Evolutionary conservation across 2,329 filamentous ascomycete species (phyloP).

Genomic region (Aulographum hederae): DNA sequence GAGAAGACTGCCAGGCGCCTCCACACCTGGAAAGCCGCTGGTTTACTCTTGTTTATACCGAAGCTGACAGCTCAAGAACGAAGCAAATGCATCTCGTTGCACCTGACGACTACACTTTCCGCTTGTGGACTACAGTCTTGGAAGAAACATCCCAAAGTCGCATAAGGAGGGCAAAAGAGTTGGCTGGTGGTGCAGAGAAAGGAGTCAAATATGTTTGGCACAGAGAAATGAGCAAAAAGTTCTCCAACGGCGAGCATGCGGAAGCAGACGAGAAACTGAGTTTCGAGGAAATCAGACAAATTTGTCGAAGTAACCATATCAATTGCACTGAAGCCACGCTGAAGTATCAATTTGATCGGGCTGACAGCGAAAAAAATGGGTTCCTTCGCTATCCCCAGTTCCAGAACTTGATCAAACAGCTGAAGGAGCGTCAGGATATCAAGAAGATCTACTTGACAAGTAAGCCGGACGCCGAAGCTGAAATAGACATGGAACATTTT

Average conservation of each 20-base stretch:
- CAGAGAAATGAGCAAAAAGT: slow-evolving; percentile 58
- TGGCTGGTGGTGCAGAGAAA: slow-evolving; percentile 59
- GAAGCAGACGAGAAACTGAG: slow-evolving; percentile 54
- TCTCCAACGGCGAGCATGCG: slow-evolving; percentile 30
- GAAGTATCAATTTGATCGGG: slow-evolving; percentile 53
- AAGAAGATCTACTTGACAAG: slow-evolving; percentile 50
- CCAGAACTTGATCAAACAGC: slow-evolving; percentile 59
- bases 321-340: slow-evolving; percentile 66
- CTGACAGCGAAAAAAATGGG: slow-evolving; percentile 45
- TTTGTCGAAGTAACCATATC: slow-evolving; percentile 84
- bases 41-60: slow-evolving; percentile 79
- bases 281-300: slow-evolving; percentile 57
- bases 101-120: slow-evolving; percentile 50
- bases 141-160: slow-evolving; percentile 72
- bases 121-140: slow-evolving; percentile 68
- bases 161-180: slow-evolving; percentile 74
- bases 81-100: slow-evolving; percentile 80
- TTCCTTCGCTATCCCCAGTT: slow-evolving; percentile 67
- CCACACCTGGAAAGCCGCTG: slow-evolving; percentile 52
- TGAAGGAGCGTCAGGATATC: slow-evolving; percentile 75
- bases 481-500: slow-evolving; percentile 57
- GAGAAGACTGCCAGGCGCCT: slow-evolving; percentile 60
- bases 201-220: slow-evolving; percentile 75
- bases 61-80: slow-evolving; percentile 52
- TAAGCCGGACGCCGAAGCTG: slow-evolving; percentile 33